Evolutionary conservation across 352 stramenopile species (phyloP).

Genomic region (Phytophthora tentaculata): DNA sequence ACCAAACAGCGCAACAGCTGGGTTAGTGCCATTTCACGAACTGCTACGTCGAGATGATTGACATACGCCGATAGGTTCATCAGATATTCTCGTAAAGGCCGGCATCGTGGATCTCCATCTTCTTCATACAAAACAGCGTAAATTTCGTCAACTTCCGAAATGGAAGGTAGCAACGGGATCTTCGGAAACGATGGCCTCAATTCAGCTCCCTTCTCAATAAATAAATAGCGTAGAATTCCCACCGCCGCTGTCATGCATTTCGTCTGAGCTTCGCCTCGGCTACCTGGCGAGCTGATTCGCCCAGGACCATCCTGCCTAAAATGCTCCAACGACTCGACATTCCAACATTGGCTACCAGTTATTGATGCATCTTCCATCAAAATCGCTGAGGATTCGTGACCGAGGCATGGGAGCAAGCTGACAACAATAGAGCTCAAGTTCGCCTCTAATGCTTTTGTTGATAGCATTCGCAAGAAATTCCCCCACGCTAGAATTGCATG

Average conservation of each 20-base stretch:
- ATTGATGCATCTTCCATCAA: constrained; percentile 38
- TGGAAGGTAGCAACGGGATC: constrained; percentile 72
- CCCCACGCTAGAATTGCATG: constrained; percentile 75
- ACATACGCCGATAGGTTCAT: constrained; percentile 62
- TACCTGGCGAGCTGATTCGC: constrained; percentile 18
- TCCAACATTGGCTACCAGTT: constrained; percentile 43
- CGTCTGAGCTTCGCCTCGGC: constrained; percentile 16
- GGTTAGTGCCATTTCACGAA: constrained; percentile 78
- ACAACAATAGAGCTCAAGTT: constrained; percentile 90
- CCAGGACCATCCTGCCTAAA: constrained; percentile 10
- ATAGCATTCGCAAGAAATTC: constrained; percentile 85
- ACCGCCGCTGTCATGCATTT: constrained; percentile 41
- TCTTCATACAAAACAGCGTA: constrained; percentile 61
- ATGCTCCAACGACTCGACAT: constrained; percentile 48
- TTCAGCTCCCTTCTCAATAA: constrained; percentile 69
- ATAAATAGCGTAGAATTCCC: constrained; percentile 68
- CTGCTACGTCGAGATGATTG: constrained; percentile 80
- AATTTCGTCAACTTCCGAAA: constrained; percentile 73
- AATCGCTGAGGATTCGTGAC: constrained; percentile 47
- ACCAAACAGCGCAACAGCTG: constrained; percentile 76
- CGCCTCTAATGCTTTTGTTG: constrained; percentile 75
- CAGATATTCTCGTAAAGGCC: constrained; percentile 59
- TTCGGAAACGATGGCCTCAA: constrained; percentile 68
- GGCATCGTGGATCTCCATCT: constrained; percentile 60
- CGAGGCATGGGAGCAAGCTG: constrained; percentile 83